Percentiles rank a stretch among this genome's conserved stretches.
These are phyloP conservation scores for Hygrophila difformis DNA, from an alignment of 257 asterid genomes.

Conservation along the genomic window DNA sequence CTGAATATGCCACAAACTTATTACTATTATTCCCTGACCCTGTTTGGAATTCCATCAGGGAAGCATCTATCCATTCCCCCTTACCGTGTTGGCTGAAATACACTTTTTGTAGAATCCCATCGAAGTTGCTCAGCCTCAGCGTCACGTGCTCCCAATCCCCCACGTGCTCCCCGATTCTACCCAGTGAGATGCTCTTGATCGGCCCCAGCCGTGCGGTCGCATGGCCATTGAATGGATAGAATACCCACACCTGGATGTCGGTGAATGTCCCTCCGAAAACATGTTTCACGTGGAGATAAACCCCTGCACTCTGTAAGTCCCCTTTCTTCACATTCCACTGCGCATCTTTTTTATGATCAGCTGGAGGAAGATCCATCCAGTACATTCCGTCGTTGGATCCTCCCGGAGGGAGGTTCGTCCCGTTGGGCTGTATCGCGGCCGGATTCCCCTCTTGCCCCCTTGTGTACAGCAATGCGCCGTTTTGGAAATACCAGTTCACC, in stretches of 20 bases:
- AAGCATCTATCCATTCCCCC: conserved; percentile 64
- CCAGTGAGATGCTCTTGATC: conserved; percentile 32
- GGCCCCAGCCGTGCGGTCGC: conserved; percentile 53
- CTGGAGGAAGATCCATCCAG: conserved; percentile 72
- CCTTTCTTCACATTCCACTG: conserved; percentile 40
- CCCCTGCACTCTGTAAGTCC: conserved; percentile 46
- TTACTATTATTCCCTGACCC: too few relatives aligned
- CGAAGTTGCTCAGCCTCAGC: conserved; percentile 69
- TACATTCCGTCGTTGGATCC: conserved; percentile 59
- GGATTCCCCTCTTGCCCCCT: conserved; percentile 60
- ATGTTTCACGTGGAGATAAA: conserved; percentile 62
- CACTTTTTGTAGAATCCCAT: conserved; percentile 47
- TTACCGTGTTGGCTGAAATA: conserved; percentile 55
- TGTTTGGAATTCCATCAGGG: conserved; percentile 30
- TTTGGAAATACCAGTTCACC: conserved; percentile 68
- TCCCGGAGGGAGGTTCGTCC: conserved; percentile 75
- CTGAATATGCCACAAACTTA: conserved; percentile 49
- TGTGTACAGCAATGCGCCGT: conserved; percentile 46
- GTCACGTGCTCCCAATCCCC: conserved; percentile 98
- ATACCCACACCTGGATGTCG: conserved; percentile 71
- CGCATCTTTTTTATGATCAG: conserved; percentile 15
- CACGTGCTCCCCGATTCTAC: conserved; percentile 71
- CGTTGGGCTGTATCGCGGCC: conserved; percentile 27
- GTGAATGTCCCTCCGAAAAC: conserved; percentile 63
- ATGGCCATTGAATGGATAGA: conserved; percentile 84